phyloP scores from a whole-genome alignment of 768 basidiomycete species.

The Leucosporidium yakuticum region DNA sequence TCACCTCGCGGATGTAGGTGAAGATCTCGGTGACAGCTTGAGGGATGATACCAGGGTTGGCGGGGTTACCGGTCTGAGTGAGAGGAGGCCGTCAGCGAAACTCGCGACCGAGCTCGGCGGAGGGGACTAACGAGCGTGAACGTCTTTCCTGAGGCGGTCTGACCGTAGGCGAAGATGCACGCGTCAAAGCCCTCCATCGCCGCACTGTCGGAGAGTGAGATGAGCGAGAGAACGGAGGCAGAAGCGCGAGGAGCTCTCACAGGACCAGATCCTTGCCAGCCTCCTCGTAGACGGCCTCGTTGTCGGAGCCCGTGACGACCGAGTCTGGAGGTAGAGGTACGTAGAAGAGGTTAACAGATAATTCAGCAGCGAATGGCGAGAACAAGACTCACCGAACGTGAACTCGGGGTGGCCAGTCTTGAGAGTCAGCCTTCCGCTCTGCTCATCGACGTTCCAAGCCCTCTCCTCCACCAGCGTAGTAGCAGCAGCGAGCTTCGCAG shows the following conservation, averaged over 20 bases:
- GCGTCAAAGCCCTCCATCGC: conserved; percentile 98
- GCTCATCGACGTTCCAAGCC: conserved; percentile 26
- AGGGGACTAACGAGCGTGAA: conserved; percentile 48
- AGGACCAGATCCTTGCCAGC: conserved; percentile 35
- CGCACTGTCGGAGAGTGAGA: conserved; percentile 7
- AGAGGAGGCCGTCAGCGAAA: not conserved
- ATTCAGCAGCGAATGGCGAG: not conserved
- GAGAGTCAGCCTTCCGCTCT: conserved; percentile 4
- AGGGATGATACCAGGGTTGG: conserved; percentile 91
- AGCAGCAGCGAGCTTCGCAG: conserved; percentile 15
- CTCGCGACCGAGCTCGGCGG: too few relatives aligned
- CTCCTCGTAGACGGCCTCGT: conserved; percentile 33
- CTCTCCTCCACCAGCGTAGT: conserved; percentile 10
- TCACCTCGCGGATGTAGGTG: conserved; percentile 59
- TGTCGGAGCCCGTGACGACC: conserved; percentile 37
- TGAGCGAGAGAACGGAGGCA: fast-evolving
- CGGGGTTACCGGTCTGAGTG: conserved; percentile 47
- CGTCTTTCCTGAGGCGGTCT: conserved; percentile 77
- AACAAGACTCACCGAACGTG: conserved; percentile 23
- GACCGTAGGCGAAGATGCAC: conserved; percentile 78
- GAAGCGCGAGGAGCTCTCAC: conserved; percentile 12
- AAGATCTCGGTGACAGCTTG: conserved; percentile 90
- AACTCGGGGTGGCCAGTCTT: conserved; percentile 17
- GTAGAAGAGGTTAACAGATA: not conserved
- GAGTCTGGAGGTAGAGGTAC: conserved; percentile 34